Evolutionary conservation across 805 yeast species (phyloP).

Genomic region (Nakazawaea populi): DNA sequence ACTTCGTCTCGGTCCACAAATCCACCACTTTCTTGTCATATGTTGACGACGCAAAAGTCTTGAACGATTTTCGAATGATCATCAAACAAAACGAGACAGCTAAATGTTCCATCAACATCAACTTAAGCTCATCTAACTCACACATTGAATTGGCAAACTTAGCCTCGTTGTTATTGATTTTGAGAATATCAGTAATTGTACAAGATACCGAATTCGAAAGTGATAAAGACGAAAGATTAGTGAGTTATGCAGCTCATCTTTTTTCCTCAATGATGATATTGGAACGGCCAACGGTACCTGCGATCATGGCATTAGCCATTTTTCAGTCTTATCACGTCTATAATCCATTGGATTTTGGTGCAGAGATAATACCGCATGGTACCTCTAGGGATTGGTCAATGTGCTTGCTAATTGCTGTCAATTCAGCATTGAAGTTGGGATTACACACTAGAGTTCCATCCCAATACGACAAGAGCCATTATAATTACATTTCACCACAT

Average conservation of each 20-base stretch:
- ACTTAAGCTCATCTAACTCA: neutral
- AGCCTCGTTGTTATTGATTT: constrained; percentile 3
- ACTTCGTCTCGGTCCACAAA: neutral
- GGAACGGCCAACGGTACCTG: constrained; percentile 10
- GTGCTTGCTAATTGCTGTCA: constrained; percentile 5
- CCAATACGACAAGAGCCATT: constrained; percentile 3
- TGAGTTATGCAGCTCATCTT: constrained; percentile 6
- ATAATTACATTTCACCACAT: constrained; percentile 7
- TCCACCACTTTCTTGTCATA: neutral
- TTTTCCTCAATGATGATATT: constrained; percentile 10
- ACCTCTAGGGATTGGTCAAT: constrained; percentile 9
- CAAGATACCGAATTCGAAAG: constrained; percentile 4
- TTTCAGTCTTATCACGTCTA: constrained; percentile 6
- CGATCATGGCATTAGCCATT: neutral
- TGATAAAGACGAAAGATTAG: constrained; percentile 6
- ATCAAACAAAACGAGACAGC: neutral
- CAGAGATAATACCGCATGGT: constrained; percentile 9
- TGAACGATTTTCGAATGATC: constrained; percentile 1
- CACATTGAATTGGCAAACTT: constrained; percentile 5
- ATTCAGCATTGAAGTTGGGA: constrained; percentile 8
- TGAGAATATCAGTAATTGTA: constrained; percentile 2
- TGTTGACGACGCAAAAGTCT: constrained; percentile 1
- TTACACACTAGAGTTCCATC: constrained; percentile 3
- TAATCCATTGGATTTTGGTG: constrained; percentile 9
- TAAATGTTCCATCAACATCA: neutral